Evolutionary conservation across 2,329 filamentous ascomycete species (phyloP).

Genomic region (Penicillium sp.): DNA sequence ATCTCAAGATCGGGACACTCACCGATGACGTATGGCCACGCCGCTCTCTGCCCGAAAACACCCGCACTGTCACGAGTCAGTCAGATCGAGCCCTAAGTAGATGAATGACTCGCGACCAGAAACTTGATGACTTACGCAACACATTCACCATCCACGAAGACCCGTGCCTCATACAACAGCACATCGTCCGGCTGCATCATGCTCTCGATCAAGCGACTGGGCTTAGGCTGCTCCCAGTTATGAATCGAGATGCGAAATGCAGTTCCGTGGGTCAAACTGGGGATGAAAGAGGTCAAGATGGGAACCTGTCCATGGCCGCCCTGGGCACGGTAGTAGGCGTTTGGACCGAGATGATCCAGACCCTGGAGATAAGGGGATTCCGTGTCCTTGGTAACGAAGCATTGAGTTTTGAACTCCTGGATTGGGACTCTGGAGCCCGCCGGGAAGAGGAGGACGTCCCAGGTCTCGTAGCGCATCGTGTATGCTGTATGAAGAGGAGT

Average conservation of each 20-base stretch:
- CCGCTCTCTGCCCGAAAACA: conserved; percentile 58
- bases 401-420: conserved; percentile 82
- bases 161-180: conserved; percentile 68
- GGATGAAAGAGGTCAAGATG: conserved; percentile 73
- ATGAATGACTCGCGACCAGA: too few relatives aligned
- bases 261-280: conserved; percentile 63
- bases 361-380: conserved; percentile 61
- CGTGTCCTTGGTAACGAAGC: conserved; percentile 67
- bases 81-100: neutral
- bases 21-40: conserved; percentile 62
- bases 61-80: conserved; percentile 55
- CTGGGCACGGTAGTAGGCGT: conserved; percentile 33
- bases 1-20: conserved; percentile 29
- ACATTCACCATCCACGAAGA: conserved; percentile 71
- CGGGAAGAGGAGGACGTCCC: conserved; percentile 85
- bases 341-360: conserved; percentile 45
- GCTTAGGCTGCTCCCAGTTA: conserved; percentile 69
- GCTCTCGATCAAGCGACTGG: conserved; percentile 63
- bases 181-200: conserved; percentile 63
- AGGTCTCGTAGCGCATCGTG: conserved; percentile 82
- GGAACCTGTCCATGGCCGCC: conserved; percentile 57
- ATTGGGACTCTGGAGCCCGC: conserved; percentile 70
- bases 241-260: conserved; percentile 77
- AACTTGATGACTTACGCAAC: conserved; percentile 66
- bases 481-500: neutral